Base-by-base conservation (phyloP, 768 basidiomycete species). In the Boletus bicolor region DNA sequence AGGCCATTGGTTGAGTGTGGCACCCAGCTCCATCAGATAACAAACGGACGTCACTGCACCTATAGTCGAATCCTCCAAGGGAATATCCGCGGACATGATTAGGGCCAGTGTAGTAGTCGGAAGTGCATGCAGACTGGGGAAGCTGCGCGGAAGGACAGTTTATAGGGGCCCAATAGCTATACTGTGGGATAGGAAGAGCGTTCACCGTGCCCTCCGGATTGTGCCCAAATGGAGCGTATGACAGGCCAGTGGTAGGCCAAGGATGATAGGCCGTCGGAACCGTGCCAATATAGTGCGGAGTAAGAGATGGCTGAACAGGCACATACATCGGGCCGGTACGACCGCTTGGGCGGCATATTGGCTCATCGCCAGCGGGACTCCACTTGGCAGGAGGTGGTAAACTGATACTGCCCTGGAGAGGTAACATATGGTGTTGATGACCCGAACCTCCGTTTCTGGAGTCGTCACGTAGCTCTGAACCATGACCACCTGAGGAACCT, bases 311-410 rank as follows among this genome's bases (percentile, higher is more conserved):
- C 53, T 83, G 84, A 34, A 85, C 82, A 15, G 86, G 87, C 42
- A 86, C 74, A 55, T 90, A 90, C 42, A 83, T 79, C 2, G 80
- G 82, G 53, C 73, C 80, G 41, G 68, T 68, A 50, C 84, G 76
- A 61, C 76, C 79, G 51, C 75, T 72, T 50, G 81, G 77, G 35
- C 83, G 79, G 32, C 81, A 70, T 54, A 91, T 81, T 17, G 87
- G 89, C 61, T 90, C 89, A 62, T 89, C 88, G n/a, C 79, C 86
- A 12, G 84, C 79, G 46, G 89, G 89, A 64, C 87, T 89, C 89
- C 89, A 91, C 68, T 84, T 84, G 3, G 89, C 83, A 24, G 89
- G 89, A 24, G 89, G 86, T 44, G 88, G 88, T 17, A 90, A 67
- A 12, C 64, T 37, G 39, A 77, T 77, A 35, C 72, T 64, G 42